phyloP scores from a whole-genome alignment of 306 rosid species.

The Castanea crenata region DNA sequence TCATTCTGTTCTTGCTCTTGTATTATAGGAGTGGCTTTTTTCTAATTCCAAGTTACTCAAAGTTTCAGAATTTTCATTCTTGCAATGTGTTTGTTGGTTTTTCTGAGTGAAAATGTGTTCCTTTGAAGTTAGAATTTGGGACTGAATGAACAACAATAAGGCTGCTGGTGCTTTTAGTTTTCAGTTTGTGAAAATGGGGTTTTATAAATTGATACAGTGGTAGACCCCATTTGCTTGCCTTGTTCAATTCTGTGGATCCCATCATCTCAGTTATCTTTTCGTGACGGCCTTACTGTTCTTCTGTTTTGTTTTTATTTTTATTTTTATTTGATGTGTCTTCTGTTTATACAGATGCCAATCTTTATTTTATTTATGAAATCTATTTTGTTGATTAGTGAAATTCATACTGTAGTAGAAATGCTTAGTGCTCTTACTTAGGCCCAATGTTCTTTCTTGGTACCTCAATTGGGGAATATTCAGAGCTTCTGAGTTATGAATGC shows the following conservation, averaged over 20 bases:
- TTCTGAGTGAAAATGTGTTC: conserved; percentile 11
- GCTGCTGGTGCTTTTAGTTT: not conserved
- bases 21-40: not conserved
- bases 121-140: not conserved
- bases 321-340: conserved; percentile 7
- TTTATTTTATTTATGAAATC: not conserved
- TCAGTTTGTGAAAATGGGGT: conserved; percentile 10
- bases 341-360: not conserved
- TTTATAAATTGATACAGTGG: conserved; percentile 18
- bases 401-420: conserved; percentile 8
- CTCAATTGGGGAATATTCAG: conserved; percentile 15
- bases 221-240: conserved; percentile 23
- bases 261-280: not conserved
- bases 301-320: not conserved
- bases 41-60: not conserved
- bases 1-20: too few species aligned
- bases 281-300: not conserved
- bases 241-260: conserved; percentile 24
- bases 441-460: conserved; percentile 2
- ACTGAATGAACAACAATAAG: not conserved
- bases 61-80: conserved; percentile 10
- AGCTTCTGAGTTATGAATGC: conserved; percentile 16
- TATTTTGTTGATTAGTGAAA: conserved; percentile 1
- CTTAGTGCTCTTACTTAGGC: not conserved
- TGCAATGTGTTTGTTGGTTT: conserved; percentile 37